Percentiles rank a stretch among this genome's conserved stretches.
Conservation (phyloP, 306 rosid species). For the Gillenia trifoliata region DNA sequence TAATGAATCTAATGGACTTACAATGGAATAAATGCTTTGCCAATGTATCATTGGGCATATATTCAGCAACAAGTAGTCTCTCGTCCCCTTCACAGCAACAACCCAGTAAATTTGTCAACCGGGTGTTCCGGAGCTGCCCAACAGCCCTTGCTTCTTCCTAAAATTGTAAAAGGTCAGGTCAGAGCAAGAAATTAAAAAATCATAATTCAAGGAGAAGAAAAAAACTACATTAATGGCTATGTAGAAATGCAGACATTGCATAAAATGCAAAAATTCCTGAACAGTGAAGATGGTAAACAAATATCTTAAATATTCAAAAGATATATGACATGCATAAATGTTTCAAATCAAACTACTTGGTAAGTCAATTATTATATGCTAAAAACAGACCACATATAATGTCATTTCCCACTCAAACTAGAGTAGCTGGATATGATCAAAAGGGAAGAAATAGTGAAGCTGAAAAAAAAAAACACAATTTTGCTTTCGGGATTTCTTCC, state of each 20-base stretch:
- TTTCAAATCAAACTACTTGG: background rate
- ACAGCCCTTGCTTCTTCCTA: slow-evolving; percentile 95
- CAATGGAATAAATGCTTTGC: slow-evolving; percentile 97
- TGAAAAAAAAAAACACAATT: background rate
- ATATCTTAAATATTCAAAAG: background rate
- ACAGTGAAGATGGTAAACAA: background rate
- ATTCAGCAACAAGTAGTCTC: slow-evolving; percentile 89
- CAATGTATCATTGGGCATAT: slow-evolving; percentile 86
- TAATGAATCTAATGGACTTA: slow-evolving; percentile 38
- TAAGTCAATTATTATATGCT: background rate
- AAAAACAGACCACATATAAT: background rate
- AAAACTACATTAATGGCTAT: background rate
- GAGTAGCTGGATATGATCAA: background rate
- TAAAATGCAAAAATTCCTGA: background rate
- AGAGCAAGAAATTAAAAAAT: background rate
- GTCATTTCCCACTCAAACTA: background rate
- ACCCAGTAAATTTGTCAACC: slow-evolving; percentile 86
- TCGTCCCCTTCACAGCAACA: slow-evolving; percentile 92
- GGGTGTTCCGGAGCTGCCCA: slow-evolving; percentile 79
- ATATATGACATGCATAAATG: background rate
- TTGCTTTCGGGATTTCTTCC: background rate
- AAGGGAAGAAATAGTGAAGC: background rate
- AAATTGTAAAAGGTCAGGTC: slow-evolving; percentile 16
- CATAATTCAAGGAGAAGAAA: background rate
- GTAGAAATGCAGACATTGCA: background rate